These are phyloP conservation scores for Cryoendolithus antarcticus DNA, from an alignment of 2,329 filamentous ascomycete genomes.

Conservation along the genomic window DNA sequence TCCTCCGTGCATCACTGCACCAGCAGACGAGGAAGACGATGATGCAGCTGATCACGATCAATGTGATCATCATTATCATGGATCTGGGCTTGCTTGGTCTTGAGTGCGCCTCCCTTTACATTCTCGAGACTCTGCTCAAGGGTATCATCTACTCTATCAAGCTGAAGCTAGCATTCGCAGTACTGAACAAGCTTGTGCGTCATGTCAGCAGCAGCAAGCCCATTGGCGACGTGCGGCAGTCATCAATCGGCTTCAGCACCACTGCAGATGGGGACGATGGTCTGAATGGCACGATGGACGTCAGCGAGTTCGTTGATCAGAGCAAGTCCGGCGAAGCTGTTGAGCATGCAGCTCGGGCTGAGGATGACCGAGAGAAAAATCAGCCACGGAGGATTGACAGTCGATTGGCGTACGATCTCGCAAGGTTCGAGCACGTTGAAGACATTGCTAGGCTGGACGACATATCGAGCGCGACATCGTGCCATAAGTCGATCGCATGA, in stretches of 20 bases:
- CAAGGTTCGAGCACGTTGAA: constrained; percentile 11
- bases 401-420: constrained; percentile 8
- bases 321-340: too few species aligned
- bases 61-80: constrained; percentile 26
- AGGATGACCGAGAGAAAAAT: too few species aligned
- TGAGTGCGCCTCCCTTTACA: constrained; percentile 21
- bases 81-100: constrained; percentile 25
- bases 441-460: constrained; percentile 7
- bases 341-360: too few species aligned
- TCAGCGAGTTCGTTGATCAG: constrained; percentile 11
- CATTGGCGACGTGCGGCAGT: constrained; percentile 7
- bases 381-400: too few species aligned
- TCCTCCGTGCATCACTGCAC: constrained; percentile 10
- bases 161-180: constrained; percentile 23
- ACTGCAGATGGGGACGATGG: too few species aligned
- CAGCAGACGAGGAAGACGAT: constrained; percentile 17
- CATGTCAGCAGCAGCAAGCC: constrained; percentile 13
- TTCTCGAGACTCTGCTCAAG: constrained; percentile 28
- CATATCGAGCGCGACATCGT: too few species aligned
- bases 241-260: constrained; percentile 12
- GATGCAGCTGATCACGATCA: constrained; percentile 26
- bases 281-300: constrained; percentile 7
- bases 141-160: constrained; percentile 23
- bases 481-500: too few species aligned
- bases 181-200: constrained; percentile 19